Evolutionary conservation across 306 rosid genomes (phyloP).

Genomic region (Neltuma alba): DNA sequence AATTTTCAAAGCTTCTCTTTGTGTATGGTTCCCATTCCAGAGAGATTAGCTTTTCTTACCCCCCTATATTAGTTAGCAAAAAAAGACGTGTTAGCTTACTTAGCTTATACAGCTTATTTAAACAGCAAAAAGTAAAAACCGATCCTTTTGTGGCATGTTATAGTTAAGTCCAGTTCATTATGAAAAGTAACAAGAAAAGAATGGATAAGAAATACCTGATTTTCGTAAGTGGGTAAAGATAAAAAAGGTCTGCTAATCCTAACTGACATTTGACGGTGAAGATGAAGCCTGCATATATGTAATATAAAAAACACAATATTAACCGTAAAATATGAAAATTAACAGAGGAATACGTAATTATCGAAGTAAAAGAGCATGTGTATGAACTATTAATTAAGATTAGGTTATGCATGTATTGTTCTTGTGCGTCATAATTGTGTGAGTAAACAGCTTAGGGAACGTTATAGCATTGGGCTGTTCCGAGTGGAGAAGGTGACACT

Average conservation of each 20-base stretch:
- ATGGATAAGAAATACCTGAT: neutral
- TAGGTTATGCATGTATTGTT: too few relatives aligned
- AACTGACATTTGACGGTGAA: neutral
- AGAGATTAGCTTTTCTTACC: neutral
- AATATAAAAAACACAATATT: neutral
- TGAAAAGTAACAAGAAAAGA: neutral
- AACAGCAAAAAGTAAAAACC: neutral
- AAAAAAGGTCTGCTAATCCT: neutral
- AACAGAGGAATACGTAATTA: too few relatives aligned
- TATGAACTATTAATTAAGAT: too few relatives aligned
- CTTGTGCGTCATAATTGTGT: too few relatives aligned
- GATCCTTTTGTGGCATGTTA: constrained; percentile 10
- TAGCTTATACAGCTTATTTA: constrained; percentile 24
- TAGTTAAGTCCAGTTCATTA: constrained; percentile 14
- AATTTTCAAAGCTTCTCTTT: neutral
- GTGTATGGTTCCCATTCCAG: neutral
- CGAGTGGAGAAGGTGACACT: neutral
- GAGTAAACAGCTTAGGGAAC: neutral
- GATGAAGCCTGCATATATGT: neutral
- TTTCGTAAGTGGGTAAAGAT: neutral
- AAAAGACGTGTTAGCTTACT: neutral
- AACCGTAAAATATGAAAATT: too few relatives aligned
- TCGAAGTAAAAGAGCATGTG: too few relatives aligned
- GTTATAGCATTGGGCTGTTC: neutral
- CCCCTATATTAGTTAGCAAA: neutral